Conservation (phyloP, 2,329 filamentous ascomycete species). For the Fusarium sp. region DNA sequence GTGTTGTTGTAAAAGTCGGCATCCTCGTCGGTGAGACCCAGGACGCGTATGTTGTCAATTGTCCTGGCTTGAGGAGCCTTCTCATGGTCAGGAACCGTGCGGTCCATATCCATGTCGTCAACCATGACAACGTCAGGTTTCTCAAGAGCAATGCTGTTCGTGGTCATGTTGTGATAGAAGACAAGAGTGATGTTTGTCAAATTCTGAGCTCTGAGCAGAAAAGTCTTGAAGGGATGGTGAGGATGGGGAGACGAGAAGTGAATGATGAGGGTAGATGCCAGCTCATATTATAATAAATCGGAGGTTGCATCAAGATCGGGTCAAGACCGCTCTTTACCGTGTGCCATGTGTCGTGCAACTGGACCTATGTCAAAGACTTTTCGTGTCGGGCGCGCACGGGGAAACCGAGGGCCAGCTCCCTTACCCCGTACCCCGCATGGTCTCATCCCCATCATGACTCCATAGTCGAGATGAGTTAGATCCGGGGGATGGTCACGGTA, state of each 20-base stretch:
- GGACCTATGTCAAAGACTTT: neutral
- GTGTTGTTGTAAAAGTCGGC: slow-evolving; percentile 32
- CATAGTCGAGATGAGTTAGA: neutral
- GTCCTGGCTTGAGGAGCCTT: slow-evolving; percentile 34
- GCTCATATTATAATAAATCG: neutral
- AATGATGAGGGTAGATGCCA: neutral
- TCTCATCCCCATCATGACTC: neutral
- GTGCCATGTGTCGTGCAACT: slow-evolving; percentile 14
- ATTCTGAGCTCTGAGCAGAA: neutral
- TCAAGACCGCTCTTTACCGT: neutral
- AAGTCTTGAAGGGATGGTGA: neutral
- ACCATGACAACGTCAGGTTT: slow-evolving; percentile 42
- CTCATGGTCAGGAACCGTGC: slow-evolving; percentile 12
- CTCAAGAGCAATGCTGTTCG: slow-evolving; percentile 38
- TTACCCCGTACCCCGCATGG: neutral
- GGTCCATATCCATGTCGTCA: slow-evolving; percentile 22
- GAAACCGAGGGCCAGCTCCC: neutral
- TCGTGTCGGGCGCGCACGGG: neutral
- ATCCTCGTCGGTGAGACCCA: slow-evolving; percentile 45
- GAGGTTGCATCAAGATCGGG: neutral
- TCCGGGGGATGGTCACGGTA: neutral
- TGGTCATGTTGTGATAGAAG: neutral
- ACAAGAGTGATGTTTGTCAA: neutral
- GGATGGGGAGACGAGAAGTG: neutral
- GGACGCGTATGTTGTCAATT: slow-evolving; percentile 46